Percentiles rank a stretch among this genome's conserved stretches.
Conservation (phyloP, 305 asterid genomes). For the Petunia hybrid region DNA sequence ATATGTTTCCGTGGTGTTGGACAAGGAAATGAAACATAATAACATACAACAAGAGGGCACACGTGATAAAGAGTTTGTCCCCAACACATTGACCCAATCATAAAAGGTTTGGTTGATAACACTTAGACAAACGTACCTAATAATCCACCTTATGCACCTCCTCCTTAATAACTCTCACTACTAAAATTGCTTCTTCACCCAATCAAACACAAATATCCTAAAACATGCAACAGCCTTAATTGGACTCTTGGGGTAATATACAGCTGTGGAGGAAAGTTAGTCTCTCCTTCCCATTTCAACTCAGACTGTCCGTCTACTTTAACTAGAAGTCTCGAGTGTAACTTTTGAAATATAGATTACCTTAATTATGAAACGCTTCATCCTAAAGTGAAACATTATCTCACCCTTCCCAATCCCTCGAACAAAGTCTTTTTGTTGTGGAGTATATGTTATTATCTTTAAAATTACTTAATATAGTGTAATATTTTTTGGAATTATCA, state of each 20-base stretch:
- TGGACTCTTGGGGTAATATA: constrained; percentile 6
- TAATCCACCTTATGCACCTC: background rate
- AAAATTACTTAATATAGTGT: no score
- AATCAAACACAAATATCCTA: background rate
- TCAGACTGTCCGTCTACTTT: background rate
- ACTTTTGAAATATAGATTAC: no score
- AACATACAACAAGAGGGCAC: constrained; percentile 36
- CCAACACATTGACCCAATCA: constrained; percentile 33
- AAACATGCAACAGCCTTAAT: background rate
- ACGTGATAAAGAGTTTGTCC: constrained; percentile 49
- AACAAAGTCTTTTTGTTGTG: no score
- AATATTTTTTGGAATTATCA: no score
- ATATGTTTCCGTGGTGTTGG: constrained; percentile 53
- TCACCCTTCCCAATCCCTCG: no score
- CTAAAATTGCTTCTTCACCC: background rate
- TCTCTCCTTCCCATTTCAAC: constrained; percentile 18
- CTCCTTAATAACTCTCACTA: background rate
- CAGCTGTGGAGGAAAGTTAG: background rate
- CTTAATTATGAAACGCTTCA: no score
- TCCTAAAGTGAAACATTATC: no score
- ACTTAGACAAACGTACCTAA: constrained; percentile 27
- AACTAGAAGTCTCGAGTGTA: no score
- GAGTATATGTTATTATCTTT: no score
- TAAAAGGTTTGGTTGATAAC: background rate
- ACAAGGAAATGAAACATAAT: constrained; percentile 32